These are phyloP conservation scores for Trichoderma guizhouense DNA, from an alignment of 2,329 filamentous ascomycete genomes.

Conservation along the genomic window DNA sequence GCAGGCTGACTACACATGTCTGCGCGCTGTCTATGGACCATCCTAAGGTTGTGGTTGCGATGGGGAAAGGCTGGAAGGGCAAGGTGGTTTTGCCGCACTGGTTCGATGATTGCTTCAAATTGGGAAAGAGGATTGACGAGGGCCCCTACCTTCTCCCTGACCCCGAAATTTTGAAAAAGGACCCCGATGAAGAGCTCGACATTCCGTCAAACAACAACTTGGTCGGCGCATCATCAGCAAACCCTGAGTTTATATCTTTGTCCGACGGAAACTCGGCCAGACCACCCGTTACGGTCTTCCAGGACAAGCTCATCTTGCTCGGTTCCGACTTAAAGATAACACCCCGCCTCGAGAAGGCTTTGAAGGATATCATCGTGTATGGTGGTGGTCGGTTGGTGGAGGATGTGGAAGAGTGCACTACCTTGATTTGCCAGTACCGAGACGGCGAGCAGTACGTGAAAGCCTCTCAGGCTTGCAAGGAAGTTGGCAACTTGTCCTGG, in stretches of 20 bases:
- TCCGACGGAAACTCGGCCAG: constrained; percentile 42
- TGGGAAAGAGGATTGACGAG: constrained; percentile 89
- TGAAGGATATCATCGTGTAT: constrained; percentile 66
- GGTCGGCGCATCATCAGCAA: constrained; percentile 60
- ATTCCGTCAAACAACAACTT: constrained; percentile 60
- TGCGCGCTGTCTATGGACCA: constrained; percentile 77
- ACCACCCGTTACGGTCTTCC: constrained; percentile 68
- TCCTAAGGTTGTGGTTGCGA: constrained; percentile 63
- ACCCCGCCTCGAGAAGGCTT: constrained; percentile 60
- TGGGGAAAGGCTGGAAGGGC: constrained; percentile 63
- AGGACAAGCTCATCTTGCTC: constrained; percentile 73
- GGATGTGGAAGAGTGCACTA: constrained; percentile 67
- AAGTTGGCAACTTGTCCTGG: constrained; percentile 92
- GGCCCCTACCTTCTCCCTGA: constrained; percentile 80
- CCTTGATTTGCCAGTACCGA: constrained; percentile 83
- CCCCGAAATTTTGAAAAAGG: constrained; percentile 70
- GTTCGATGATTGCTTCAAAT: constrained; percentile 95
- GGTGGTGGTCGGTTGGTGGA: constrained; percentile 69
- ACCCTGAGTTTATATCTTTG: constrained; percentile 42
- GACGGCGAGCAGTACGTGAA: constrained; percentile 73
- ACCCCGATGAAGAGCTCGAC: constrained; percentile 53
- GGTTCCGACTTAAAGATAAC: constrained; percentile 71
- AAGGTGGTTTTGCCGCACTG: constrained; percentile 93
- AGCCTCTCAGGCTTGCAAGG: constrained; percentile 73
- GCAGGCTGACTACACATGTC: constrained; percentile 78